Conservation (phyloP, 73 alveolate species). For the Tetrahymena borealis region DNA sequence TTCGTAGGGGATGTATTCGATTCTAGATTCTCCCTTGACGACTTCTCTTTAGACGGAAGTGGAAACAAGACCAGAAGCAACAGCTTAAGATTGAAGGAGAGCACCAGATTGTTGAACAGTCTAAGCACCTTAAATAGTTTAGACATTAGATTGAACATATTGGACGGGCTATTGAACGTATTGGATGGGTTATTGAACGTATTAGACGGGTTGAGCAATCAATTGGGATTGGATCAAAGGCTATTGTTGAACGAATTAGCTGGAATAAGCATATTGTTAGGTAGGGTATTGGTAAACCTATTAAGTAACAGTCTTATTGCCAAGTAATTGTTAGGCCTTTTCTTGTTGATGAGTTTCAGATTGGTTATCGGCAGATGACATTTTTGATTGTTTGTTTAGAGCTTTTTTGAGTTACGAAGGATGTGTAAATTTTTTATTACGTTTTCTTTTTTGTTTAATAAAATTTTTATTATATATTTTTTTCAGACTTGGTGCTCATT, state of each 20-base stretch:
- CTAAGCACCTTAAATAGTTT: neutral
- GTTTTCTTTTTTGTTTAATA: neutral
- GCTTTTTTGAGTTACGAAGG: neutral
- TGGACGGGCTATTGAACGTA: neutral
- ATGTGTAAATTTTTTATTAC: neutral
- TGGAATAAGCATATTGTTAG: too few relatives aligned
- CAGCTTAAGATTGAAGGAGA: neutral
- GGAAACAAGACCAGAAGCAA: neutral
- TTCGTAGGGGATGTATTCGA: conserved; percentile 36
- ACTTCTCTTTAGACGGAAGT: neutral
- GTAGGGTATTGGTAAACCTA: neutral
- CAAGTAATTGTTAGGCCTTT: neutral
- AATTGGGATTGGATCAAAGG: neutral
- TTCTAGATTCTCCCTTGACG: conserved; percentile 46
- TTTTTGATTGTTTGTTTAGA: too few relatives aligned
- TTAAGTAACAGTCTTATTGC: neutral
- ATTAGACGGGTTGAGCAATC: neutral
- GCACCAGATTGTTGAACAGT: too few relatives aligned
- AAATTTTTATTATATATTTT: too few relatives aligned
- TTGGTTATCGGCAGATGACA: neutral
- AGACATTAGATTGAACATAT: neutral
- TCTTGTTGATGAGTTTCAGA: neutral
- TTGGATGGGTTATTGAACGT: neutral
- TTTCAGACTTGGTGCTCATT: too few relatives aligned
- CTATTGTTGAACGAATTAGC: neutral